Base-by-base conservation (phyloP, 768 basidiomycete genomes). In the Coprinopsis cinerea region DNA sequence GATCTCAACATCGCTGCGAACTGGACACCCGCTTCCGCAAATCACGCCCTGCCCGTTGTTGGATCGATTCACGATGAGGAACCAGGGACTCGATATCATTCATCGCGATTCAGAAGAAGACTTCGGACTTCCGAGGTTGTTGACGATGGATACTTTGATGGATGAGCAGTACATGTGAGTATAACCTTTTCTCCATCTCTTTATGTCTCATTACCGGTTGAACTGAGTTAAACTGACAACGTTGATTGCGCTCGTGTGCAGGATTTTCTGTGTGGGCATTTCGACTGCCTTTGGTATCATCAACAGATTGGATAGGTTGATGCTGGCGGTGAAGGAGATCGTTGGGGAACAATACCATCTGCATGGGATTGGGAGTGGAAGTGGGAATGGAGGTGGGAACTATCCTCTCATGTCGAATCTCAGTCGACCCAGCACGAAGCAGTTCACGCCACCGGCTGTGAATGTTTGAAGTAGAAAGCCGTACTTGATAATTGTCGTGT, bases 271-370 rank as follows among this genome's bases (percentile, higher is more conserved):
- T 46, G 86, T 88, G 9, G 87, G 84, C 6, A 80, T 86, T 18
- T 77, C 86, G 1, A 85, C 82, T 0, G 72, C 83, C 0, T 86
- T 77, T 55, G 74, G 76, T 0, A 77, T 92, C 34, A 68, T 92
- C n/a, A 76, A 76, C 4, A 76, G 87, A 9, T 67, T 93, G 11
- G 91, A 93, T 60, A 70, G 78, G 45, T 65, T 92, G 50, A 88
- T 92, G 81, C 59, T 90, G 2, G 87, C 88, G 2, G 79, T 81
- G 14, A 93, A 93, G 61, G 88, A 92, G 64, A 70, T 92, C 39
- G 87, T 92, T 1, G 90, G 90, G 1, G 90, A 92, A 61, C 85
- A 88, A 56, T 90, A 85, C 61, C 85, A 91, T 60, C 86, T 92
- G n/a, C 77, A 83, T 51, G 86, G 86, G 0, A 64, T 87, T 14